Conservation (phyloP, 805 yeast species). For the Metschnikowia cubensis region DNA sequence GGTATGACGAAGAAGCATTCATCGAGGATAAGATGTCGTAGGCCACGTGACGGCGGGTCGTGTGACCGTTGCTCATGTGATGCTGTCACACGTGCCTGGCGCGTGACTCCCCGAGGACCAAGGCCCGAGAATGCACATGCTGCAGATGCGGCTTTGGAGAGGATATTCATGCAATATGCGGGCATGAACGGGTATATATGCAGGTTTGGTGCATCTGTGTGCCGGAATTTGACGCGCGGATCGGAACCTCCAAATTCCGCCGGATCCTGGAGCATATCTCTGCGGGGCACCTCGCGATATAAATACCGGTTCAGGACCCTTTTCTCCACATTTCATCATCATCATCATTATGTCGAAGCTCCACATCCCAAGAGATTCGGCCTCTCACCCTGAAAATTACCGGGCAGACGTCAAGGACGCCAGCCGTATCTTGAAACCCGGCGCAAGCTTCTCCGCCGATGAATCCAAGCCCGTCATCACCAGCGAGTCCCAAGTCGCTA, state of each 20-base stretch:
- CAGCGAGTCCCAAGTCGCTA: constrained; percentile 28
- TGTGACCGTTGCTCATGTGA: not conserved
- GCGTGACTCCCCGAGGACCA: not conserved
- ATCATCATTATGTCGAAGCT: constrained; percentile 23
- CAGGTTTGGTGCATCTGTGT: not conserved
- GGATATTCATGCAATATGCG: not conserved
- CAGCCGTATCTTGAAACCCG: constrained; percentile 23
- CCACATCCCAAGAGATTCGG: constrained; percentile 29
- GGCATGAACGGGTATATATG: not conserved
- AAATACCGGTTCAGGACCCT: not conserved
- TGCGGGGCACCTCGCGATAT: not conserved
- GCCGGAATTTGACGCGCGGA: not conserved
- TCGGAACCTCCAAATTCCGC: not conserved
- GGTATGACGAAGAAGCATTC: constrained; percentile 34
- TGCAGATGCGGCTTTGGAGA: not conserved
- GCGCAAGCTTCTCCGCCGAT: constrained; percentile 16
- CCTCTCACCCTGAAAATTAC: constrained; percentile 28
- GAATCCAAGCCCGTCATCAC: constrained; percentile 17
- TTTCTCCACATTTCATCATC: not conserved
- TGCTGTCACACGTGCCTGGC: too few relatives aligned
- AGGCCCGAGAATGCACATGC: not conserved
- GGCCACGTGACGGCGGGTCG: not conserved
- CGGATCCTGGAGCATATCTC: too few relatives aligned
- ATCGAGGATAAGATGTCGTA: constrained; percentile 21
- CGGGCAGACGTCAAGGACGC: constrained; percentile 29